Base-by-base conservation (phyloP, 176 grass and related monocot genomes). In the Poa annua region DNA sequence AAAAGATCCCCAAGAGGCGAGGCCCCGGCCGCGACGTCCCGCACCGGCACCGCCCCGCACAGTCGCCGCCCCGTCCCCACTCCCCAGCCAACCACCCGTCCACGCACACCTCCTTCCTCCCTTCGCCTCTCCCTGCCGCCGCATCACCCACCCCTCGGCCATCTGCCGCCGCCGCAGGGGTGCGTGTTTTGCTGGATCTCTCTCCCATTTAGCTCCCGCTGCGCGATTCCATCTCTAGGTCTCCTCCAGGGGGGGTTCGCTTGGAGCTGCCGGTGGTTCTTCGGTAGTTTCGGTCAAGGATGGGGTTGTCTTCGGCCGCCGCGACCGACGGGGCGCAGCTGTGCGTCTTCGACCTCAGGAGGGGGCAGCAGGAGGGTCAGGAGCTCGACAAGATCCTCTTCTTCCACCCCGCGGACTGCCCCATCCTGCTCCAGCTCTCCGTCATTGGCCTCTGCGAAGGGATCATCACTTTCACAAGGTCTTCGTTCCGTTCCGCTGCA, bases 351-450 rank as follows among this genome's bases (percentile, higher is more conserved):
- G 96, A 99, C 81, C 83, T 95, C 19, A 85, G 89, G 83, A 92
- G 96, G 77, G 96, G 96, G 36, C 93, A 96, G 75, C 83, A 87
- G 45, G 96, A 96, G 83, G 96, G 96, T 8, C 93, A 99, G 90
- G 96, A 99, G 87, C 89, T 96, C 35, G 96, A 99, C 85, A 99
- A 99, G 86, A 99, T 99, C 77, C 84, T 99, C 62, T 95, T 89
- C 87, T 98, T 99, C 83, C 87, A 87, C 80, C 96, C 96, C 51
- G 69, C 89, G 22, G 91, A 99, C 55, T 99, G 89, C 87, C 91
- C 93, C 85, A 93, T 93, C 83, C 84, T 92, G 36, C 84, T 84
- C 79, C 96, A 99, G 83, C 88, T 96, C 83, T 99, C 93, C 54
- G 90, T 99, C 34, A 88, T 99, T 63, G 96, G 96, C 21, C 96